These are phyloP conservation scores for Chlamydomonas urium DNA, from an alignment of 139 green algal species.

Conservation along the genomic window DNA sequence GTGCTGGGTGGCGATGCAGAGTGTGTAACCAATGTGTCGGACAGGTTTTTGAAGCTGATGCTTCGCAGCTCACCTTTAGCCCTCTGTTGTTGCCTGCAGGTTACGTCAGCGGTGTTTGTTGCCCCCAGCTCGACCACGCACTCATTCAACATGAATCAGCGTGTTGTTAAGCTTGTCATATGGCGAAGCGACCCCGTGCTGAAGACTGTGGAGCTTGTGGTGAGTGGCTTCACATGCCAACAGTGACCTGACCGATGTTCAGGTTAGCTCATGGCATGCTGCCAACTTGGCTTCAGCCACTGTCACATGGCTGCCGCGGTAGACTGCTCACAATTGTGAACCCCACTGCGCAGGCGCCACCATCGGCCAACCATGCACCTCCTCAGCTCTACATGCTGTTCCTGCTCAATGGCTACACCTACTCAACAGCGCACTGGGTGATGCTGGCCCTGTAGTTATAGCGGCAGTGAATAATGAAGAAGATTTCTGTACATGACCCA, in stretches of 20 bases:
- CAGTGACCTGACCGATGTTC: no score
- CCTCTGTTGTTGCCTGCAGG: not conserved
- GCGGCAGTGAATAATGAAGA: no score
- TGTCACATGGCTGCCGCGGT: no score
- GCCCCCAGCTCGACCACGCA: constrained; percentile 31
- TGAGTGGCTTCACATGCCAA: no score
- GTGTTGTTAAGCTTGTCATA: constrained; percentile 28
- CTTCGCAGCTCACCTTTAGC: not conserved
- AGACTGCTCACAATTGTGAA: no score
- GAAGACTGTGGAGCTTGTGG: no score
- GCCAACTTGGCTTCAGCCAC: no score
- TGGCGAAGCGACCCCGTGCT: no score
- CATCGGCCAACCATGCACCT: constrained; percentile 25
- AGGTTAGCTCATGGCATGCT: no score
- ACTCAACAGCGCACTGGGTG: constrained; percentile 14
- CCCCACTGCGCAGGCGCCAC: constrained; percentile 20
- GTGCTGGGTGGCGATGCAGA: not conserved
- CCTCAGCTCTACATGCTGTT: constrained; percentile 41
- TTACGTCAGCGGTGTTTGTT: constrained; percentile 22
- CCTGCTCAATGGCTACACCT: constrained; percentile 14
- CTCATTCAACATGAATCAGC: constrained; percentile 42
- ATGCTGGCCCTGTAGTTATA: no score
- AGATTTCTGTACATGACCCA: no score
- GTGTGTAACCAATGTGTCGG: not conserved
- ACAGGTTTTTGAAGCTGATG: not conserved